Evolutionary conservation across 805 yeast genomes (phyloP).

Genomic region (Nakazawaea holstii): DNA sequence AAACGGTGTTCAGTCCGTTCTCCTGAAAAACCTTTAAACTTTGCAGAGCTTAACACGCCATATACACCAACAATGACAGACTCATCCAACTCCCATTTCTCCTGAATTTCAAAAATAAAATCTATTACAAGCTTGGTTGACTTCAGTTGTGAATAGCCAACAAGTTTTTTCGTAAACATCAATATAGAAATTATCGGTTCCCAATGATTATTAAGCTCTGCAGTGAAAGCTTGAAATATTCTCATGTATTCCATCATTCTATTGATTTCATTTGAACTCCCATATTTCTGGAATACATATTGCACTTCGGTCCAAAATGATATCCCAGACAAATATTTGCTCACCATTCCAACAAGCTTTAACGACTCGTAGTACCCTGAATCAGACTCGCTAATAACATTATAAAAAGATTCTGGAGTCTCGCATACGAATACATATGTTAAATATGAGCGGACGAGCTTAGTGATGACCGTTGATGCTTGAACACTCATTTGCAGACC

Average conservation of each 20-base stretch:
- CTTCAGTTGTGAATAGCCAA: not conserved
- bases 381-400: not conserved
- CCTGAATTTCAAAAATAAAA: not conserved
- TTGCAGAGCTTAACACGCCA: not conserved
- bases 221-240: not conserved
- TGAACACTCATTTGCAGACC: not conserved
- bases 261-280: not conserved
- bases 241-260: not conserved
- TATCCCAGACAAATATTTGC: not conserved
- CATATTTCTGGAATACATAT: not conserved
- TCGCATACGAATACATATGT: not conserved
- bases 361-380: not conserved
- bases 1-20: not conserved
- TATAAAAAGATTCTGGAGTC: not conserved
- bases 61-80: not conserved
- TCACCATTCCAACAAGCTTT: not conserved
- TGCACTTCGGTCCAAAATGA: not conserved
- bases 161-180: not conserved
- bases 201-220: not conserved
- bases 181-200: not conserved
- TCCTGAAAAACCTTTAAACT: not conserved
- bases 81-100: constrained; percentile 3
- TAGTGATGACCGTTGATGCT: not conserved
- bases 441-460: not conserved
- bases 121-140: not conserved